Conservation (phyloP, 176 grass and related monocot species). For the Triticum timopheevii region DNA sequence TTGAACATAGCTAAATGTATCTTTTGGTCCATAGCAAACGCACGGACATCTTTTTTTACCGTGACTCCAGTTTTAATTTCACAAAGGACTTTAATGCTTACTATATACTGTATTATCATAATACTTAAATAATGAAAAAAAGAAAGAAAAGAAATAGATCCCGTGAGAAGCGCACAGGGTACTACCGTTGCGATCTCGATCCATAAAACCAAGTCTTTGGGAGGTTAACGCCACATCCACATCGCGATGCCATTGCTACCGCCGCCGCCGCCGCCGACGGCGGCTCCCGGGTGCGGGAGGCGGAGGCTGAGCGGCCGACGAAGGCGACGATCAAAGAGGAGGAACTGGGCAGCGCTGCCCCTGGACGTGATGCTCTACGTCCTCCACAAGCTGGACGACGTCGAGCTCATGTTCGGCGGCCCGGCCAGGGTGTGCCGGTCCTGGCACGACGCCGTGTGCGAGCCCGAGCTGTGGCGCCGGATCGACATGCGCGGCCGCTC, state of each 20-base stretch:
- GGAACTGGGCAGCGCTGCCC: not conserved
- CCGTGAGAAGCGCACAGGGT: not conserved
- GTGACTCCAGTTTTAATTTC: too few species aligned
- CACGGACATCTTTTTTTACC: too few species aligned
- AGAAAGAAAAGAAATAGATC: not conserved
- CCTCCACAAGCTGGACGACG: not conserved
- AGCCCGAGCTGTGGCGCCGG: not conserved
- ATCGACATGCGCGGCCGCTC: not conserved
- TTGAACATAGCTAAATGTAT: too few species aligned
- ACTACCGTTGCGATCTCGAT: not conserved
- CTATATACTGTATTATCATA: too few species aligned
- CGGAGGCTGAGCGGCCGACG: not conserved
- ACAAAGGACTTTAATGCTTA: too few species aligned
- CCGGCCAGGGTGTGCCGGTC: not conserved
- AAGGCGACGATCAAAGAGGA: not conserved
- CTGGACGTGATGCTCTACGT: not conserved
- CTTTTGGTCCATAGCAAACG: too few species aligned
- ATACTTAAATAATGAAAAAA: not conserved
- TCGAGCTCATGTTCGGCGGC: constrained; percentile 4
- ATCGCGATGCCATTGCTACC: not conserved
- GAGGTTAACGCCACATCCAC: not conserved
- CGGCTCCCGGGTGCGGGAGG: not conserved
- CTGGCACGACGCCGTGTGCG: not conserved
- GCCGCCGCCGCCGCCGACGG: not conserved
- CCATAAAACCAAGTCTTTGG: not conserved